A percentile compares a stretch with the other conserved stretches of the same genome.
Conservation (phyloP, 352 stramenopile species). For the Pythium coloratum region DNA sequence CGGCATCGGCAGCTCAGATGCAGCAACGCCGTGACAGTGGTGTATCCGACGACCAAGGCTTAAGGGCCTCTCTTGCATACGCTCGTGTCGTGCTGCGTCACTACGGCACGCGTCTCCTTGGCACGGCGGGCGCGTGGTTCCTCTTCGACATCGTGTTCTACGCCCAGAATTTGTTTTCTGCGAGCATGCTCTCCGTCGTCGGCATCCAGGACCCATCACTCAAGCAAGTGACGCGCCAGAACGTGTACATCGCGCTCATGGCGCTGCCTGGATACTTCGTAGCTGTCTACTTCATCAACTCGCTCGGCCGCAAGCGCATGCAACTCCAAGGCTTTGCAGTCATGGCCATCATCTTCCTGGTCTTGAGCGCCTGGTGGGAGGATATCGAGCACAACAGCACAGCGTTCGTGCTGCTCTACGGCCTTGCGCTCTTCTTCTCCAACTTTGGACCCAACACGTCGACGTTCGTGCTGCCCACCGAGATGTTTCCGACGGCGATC, state of each 20-base stretch:
- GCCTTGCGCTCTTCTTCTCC: conserved; percentile 75
- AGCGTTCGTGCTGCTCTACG: conserved; percentile 77
- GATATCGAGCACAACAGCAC: conserved; percentile 45
- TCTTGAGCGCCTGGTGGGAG: conserved; percentile 67
- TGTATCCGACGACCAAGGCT: not conserved
- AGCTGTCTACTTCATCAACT: conserved; percentile 69
- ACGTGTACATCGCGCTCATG: conserved; percentile 65
- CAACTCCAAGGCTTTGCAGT: conserved; percentile 72
- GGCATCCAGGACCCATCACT: conserved; percentile 52
- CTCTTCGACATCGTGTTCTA: conserved; percentile 87
- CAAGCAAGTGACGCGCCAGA: conserved; percentile 51
- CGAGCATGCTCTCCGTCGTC: conserved; percentile 61
- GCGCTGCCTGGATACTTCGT: conserved; percentile 83
- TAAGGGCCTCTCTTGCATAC: not conserved
- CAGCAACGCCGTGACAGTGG: not conserved
- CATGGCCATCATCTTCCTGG: conserved; percentile 68
- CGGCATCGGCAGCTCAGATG: conserved; percentile 28
- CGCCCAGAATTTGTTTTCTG: conserved; percentile 77
- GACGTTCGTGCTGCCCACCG: conserved; percentile 79
- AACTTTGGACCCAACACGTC: conserved; percentile 88
- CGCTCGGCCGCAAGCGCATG: conserved; percentile 66
- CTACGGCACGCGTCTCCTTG: conserved; percentile 54
- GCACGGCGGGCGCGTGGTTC: conserved; percentile 80
- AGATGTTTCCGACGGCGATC: conserved; percentile 86
- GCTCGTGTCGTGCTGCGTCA: conserved; percentile 45